A percentile compares a stretch with the other conserved stretches of the same genome.
These are phyloP conservation scores for Pseudoscleropodium purum DNA, from an alignment of 225 moss, liverwort and hornwort genomes.

Conservation along the genomic window DNA sequence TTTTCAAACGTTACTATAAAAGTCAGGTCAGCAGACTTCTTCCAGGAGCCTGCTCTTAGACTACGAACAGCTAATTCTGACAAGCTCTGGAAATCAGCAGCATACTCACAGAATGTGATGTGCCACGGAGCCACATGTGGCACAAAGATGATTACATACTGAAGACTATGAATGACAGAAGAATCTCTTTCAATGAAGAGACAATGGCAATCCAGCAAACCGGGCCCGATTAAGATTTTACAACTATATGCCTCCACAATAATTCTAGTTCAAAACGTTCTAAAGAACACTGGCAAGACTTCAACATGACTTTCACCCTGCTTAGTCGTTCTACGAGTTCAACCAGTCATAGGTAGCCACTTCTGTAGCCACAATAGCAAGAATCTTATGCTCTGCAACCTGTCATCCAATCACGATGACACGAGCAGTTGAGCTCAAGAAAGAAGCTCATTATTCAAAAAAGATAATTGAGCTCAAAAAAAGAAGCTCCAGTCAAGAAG, in stretches of 20 bases:
- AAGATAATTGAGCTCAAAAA: not conserved
- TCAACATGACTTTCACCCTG: not conserved
- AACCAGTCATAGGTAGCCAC: not conserved
- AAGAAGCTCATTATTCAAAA: not conserved
- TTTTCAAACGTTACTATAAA: not conserved
- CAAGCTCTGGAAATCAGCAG: not conserved
- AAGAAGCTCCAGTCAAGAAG: constrained; percentile 13
- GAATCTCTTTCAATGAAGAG: not conserved
- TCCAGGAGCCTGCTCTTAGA: not conserved
- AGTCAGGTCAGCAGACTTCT: not conserved
- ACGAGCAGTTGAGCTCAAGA: not conserved
- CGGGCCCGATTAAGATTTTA: not conserved
- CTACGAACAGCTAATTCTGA: not conserved
- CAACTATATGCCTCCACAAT: not conserved
- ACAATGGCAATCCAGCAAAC: not conserved
- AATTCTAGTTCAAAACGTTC: not conserved
- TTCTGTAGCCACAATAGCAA: not conserved
- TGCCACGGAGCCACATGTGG: not conserved
- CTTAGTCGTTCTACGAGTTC: not conserved
- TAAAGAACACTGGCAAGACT: not conserved
- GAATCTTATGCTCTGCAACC: not conserved
- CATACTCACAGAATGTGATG: not conserved
- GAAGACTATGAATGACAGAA: not conserved
- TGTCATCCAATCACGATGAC: constrained; percentile 12
- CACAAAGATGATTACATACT: not conserved